These are phyloP conservation scores for Backusella morwellensis DNA, from an alignment of 192 early-diverging fungal species.

Conservation along the genomic window DNA sequence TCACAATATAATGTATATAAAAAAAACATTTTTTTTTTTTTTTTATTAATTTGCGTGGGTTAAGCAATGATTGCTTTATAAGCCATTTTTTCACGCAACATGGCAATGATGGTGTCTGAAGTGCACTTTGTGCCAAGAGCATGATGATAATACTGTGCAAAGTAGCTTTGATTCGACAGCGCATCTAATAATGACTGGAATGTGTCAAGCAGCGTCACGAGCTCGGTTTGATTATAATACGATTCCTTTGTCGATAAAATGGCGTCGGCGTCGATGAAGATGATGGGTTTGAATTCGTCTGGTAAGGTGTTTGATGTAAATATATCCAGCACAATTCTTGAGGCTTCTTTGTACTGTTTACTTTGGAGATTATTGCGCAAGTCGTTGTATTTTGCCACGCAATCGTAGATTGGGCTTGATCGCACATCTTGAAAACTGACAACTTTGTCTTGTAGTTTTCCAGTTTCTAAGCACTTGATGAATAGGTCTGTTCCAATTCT, in stretches of 20 bases:
- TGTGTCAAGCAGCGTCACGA: neutral
- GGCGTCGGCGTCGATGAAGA: neutral
- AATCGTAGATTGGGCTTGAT: neutral
- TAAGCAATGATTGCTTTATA: neutral
- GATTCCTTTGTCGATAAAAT: neutral
- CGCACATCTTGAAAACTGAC: neutral
- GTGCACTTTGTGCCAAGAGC: neutral
- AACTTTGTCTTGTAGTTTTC: neutral
- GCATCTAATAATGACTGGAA: neutral
- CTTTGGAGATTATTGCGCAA: neutral
- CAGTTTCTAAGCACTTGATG: neutral
- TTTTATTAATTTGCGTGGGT: neutral
- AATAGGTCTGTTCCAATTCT: neutral
- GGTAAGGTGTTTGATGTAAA: neutral
- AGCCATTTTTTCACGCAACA: slow-evolving; percentile 1
- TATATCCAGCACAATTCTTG: neutral
- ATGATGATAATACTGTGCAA: neutral
- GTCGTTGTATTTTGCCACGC: neutral
- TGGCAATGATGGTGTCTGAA: neutral
- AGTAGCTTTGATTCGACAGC: too few relatives aligned
- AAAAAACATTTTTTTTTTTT: neutral
- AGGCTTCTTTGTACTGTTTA: neutral
- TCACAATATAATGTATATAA: neutral
- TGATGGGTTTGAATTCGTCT: neutral
- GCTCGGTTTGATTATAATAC: neutral